Evolutionary conservation across 805 yeast species (phyloP), one percentile per base, ranked within the genome.

Genomic region (Candida railenensis): DNA sequence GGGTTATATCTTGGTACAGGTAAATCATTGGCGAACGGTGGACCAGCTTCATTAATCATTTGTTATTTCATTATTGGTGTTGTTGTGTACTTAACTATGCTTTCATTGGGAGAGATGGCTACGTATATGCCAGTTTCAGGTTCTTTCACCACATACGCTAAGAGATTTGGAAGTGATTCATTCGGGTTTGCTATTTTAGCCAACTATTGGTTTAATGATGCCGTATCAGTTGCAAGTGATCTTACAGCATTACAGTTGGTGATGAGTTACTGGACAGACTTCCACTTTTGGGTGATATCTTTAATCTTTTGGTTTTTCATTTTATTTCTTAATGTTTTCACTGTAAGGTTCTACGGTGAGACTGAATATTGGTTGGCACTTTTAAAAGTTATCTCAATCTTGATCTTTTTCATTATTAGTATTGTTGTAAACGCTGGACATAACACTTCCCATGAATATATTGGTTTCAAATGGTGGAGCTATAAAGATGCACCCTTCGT

Each of bases 351-450:
- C 22, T 71, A 71, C 49, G 76, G 74, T 47, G 75, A 71, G 49
- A 61, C 69, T 19, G 76, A 71, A 52, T 71, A 69, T 49, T 61
- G 62, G 55, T 58, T 71, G 40, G 70, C 74, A 22, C 36, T 66
- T 16, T 58, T 71, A 43, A 71, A 71, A 52, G 73, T 80, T 4
- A 57, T 82, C 2, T 78, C 88, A 15, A 74, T 82, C 34, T 50
- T 78, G 9, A 81, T 81, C 4, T 81, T 78, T 56, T 80, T 81
- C 62, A 76, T 78, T 22, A 59, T 81, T 43, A 75, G 83, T 46
- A 65, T 82, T 47, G 73, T 80, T 7, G 82, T 77, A 42, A 80
- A 79, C 54, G 80, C 74, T 19, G 87, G 87, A 37, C 82, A 82
- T 42, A 81, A 81, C 51, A 67, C 70, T 9, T 32, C 46, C n/a